Evolutionary conservation across 148 eudicot species (phyloP), one percentile per base, ranked within the genome.

Genomic region (Dianthus caryophyllus): DNA sequence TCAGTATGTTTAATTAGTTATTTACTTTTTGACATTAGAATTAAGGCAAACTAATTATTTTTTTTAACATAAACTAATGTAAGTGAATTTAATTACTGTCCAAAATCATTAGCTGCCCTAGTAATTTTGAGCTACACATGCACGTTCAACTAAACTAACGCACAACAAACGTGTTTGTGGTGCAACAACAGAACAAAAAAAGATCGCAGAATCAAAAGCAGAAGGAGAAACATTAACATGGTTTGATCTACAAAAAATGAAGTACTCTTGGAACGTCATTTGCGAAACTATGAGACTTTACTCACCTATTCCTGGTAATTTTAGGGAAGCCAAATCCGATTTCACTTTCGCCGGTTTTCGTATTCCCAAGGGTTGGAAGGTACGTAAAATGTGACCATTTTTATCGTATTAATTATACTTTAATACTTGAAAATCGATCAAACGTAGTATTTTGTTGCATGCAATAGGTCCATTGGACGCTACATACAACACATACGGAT

Each of bases 401-500:
- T 33, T 33, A 33, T 33, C 38, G n/a, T n/a, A 33, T 33, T 33
- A 33, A 2, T 33, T 33, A 33, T 33, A 33, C 7, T 33, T 33
- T 33, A 33, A 33, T 33, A 33, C 4, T 33, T 3, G 38, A 33
- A 33, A 33, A 33, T 33, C 7, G 38, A 33, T 33, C 7, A 33
- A 33, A 33, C 38, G 3, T 7, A 33, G 3, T 33, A 33, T 2
- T 33, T 33, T 33, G 7, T 21, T 50, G 20, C 54, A 50, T 13
- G 7, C 2, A 44, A n/a, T 64, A 64, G 67, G 55, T 64, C 15
- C 67, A 64, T 9, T 64, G 67, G 67, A 46, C 67, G 1, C 12
- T 47, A 9, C 52, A 64, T 26, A 50, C 67, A 46, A 64, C 67
- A 9, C 67, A 64, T 17, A 64, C n/a, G 21, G 46, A 64, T 39